phyloP scores from a whole-genome alignment of 495 filamentous ascomycete species.

The Corynascus novoguineensis region DNA sequence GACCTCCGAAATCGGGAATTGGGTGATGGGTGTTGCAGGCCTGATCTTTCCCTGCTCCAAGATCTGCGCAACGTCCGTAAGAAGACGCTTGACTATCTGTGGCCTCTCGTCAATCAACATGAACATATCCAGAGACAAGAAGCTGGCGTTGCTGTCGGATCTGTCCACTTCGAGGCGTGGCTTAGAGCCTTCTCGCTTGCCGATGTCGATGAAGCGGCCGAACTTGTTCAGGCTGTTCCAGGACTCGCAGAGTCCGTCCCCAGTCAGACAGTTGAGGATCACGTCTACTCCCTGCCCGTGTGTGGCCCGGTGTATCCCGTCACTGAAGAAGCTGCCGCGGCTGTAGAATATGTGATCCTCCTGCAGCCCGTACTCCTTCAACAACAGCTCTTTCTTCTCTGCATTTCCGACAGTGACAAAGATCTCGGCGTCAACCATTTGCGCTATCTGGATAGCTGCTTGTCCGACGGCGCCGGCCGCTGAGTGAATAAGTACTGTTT shows the following conservation, averaged over 20 bases:
- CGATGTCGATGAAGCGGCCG: conserved; percentile 44
- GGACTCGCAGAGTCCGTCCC: conserved; percentile 40
- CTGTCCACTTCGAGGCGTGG: conserved; percentile 37
- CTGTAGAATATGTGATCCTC: conserved; percentile 53
- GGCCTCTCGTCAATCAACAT: conserved; percentile 38
- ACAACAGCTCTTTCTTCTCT: conserved; percentile 49
- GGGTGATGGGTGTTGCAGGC: conserved; percentile 37
- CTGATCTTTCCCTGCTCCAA: conserved; percentile 37
- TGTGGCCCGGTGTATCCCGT: conserved; percentile 46
- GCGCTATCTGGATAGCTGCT: conserved; percentile 53
- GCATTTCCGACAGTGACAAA: conserved; percentile 51
- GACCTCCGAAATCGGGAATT: conserved; percentile 48
- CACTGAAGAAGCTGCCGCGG: conserved; percentile 40
- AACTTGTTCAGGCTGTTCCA: conserved; percentile 47
- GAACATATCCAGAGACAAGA: conserved; percentile 45
- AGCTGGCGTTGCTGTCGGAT: conserved; percentile 42
- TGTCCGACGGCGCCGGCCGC: conserved; percentile 57
- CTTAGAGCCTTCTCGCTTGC: conserved; percentile 37
- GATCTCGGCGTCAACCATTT: conserved; percentile 52
- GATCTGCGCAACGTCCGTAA: conserved; percentile 39
- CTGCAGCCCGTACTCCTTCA: conserved; percentile 44
- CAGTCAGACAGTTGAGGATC: conserved; percentile 28
- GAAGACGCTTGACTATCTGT: conserved; percentile 33
- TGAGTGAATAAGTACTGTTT: conserved; percentile 56
- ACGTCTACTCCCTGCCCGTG: conserved; percentile 48